These are phyloP conservation scores for Sporisorium iseilematis-ciliati DNA, from an alignment of 1,284 basidiomycete species.

Conservation along the genomic window DNA sequence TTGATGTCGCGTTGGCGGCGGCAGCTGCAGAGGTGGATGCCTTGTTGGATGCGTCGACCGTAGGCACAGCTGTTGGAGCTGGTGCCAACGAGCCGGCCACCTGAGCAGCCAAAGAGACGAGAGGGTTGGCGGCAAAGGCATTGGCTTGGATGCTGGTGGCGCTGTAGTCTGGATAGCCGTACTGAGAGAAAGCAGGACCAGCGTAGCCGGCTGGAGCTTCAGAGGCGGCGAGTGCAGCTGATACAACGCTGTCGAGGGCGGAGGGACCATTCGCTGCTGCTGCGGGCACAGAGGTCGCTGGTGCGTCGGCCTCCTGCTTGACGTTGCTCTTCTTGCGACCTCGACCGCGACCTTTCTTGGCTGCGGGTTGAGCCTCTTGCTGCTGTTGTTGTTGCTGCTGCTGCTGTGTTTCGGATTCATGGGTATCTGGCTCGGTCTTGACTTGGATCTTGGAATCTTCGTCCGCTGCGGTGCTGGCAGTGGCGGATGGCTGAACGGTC, in stretches of 20 bases:
- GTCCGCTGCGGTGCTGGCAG: slow-evolving; percentile 26
- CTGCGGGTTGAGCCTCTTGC: slow-evolving; percentile 8
- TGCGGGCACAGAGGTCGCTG: slow-evolving; percentile 6
- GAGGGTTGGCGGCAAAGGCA: slow-evolving; percentile 44
- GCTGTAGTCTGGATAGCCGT: slow-evolving; percentile 49
- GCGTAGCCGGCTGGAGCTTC: slow-evolving; percentile 25
- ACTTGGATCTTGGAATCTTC: slow-evolving; percentile 26
- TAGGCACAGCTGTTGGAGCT: slow-evolving; percentile 9
- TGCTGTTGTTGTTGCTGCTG: slow-evolving; percentile 1
- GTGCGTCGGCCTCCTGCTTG: slow-evolving; percentile 20
- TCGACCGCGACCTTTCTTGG: slow-evolving; percentile 39
- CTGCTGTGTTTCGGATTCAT: slow-evolving; percentile 15
- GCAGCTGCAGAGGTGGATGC: slow-evolving; percentile 9
- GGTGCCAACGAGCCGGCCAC: slow-evolving; percentile 35
- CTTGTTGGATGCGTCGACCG: slow-evolving; percentile 18
- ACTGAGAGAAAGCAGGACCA: slow-evolving; percentile 35
- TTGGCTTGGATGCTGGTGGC: slow-evolving; percentile 34
- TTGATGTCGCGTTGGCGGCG: slow-evolving; percentile 17
- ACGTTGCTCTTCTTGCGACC: slow-evolving; percentile 45
- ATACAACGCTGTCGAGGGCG: slow-evolving; percentile 29
- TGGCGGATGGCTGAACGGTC: slow-evolving; percentile 40
- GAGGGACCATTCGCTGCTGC: slow-evolving; percentile 10
- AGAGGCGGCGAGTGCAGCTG: slow-evolving; percentile 34
- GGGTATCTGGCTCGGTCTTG: slow-evolving; percentile 35
- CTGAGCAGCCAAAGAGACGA: slow-evolving; percentile 46